These are phyloP conservation scores for Astrothelium macrocarpum DNA, from an alignment of 495 filamentous ascomycete genomes.

Conservation along the genomic window DNA sequence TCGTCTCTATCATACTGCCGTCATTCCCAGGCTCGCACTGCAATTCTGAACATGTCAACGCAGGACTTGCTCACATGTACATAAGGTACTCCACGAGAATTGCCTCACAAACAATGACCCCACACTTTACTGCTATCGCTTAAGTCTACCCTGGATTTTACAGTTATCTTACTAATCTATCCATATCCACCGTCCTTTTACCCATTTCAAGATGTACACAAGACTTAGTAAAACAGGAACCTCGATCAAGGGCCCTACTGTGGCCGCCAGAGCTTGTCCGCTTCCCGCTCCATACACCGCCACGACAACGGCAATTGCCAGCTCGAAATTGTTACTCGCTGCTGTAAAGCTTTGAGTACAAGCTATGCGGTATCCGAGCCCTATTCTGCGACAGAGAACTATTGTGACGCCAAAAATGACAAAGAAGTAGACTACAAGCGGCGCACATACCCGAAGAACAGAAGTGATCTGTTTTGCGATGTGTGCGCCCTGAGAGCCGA, in stretches of 20 bases:
- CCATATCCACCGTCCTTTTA: conserved; percentile 49
- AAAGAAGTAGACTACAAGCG: conserved; percentile 33
- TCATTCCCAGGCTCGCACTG: too few relatives aligned
- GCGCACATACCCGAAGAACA: conserved; percentile 30
- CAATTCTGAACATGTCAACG: too few relatives aligned
- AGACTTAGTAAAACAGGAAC: conserved; percentile 75
- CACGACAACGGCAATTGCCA: conserved; percentile 86
- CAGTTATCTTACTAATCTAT: too few relatives aligned
- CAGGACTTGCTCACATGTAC: too few relatives aligned
- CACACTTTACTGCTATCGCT: too few relatives aligned
- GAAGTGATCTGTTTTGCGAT: conserved; percentile 34
- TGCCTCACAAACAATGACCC: too few relatives aligned
- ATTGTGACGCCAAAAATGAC: conserved; percentile 29
- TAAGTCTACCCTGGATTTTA: too few relatives aligned
- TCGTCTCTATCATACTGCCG: too few relatives aligned
- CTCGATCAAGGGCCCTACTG: conserved; percentile 84
- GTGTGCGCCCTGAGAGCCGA: conserved; percentile 29
- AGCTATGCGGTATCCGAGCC: conserved; percentile 63
- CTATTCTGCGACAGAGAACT: conserved; percentile 32
- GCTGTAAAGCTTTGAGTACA: conserved; percentile 87
- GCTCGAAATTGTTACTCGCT: conserved; percentile 91
- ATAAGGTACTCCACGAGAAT: too few relatives aligned
- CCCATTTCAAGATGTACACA: conserved; percentile 65
- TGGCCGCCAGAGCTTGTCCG: conserved; percentile 80
- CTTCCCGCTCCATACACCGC: conserved; percentile 71